phyloP scores from a whole-genome alignment of 2,329 filamentous ascomycete species.

The Pestalotiopsis sp. region DNA sequence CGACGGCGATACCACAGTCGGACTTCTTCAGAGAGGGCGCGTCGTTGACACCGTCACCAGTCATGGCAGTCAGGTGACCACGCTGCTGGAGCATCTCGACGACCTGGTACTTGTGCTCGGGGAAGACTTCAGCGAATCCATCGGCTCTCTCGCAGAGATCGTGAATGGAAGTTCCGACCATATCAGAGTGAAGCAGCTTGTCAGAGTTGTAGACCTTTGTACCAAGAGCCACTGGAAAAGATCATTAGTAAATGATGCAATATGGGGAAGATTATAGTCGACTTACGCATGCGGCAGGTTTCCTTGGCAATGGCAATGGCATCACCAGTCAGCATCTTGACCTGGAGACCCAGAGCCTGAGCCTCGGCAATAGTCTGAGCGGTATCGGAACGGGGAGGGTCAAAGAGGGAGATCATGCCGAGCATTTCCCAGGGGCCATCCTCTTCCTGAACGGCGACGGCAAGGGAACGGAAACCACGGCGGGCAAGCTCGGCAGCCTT shows the following conservation, averaged over 20 bases:
- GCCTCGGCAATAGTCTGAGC: constrained; percentile 74
- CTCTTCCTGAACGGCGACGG: constrained; percentile 75
- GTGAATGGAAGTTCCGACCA: constrained; percentile 69
- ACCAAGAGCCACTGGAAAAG: constrained; percentile 56
- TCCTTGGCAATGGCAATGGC: constrained; percentile 76
- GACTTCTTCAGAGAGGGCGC: constrained; percentile 71
- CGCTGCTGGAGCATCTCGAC: constrained; percentile 75
- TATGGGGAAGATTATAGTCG: no score
- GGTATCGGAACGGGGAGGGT: constrained; percentile 73
- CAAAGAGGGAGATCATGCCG: constrained; percentile 76
- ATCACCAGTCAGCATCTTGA: constrained; percentile 79
- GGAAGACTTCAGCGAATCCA: constrained; percentile 74
- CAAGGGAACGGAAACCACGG: constrained; percentile 76
- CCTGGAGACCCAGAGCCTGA: constrained; percentile 71
- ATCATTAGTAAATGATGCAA: neutral
- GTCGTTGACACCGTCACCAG: constrained; percentile 72
- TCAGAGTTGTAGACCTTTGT: constrained; percentile 78
- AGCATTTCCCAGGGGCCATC: constrained; percentile 72
- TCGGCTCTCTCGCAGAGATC: constrained; percentile 75
- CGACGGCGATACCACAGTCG: constrained; percentile 70
- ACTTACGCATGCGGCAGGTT: constrained; percentile 67
- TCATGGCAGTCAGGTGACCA: constrained; percentile 75
- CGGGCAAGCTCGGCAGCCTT: constrained; percentile 73
- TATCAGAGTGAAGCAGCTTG: constrained; percentile 72
- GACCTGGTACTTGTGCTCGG: constrained; percentile 77